Evolutionary conservation across 192 early-diverging fungal genomes (phyloP), one percentile per base, ranked within the genome.

Genomic region (Backusella liffmaniae): DNA sequence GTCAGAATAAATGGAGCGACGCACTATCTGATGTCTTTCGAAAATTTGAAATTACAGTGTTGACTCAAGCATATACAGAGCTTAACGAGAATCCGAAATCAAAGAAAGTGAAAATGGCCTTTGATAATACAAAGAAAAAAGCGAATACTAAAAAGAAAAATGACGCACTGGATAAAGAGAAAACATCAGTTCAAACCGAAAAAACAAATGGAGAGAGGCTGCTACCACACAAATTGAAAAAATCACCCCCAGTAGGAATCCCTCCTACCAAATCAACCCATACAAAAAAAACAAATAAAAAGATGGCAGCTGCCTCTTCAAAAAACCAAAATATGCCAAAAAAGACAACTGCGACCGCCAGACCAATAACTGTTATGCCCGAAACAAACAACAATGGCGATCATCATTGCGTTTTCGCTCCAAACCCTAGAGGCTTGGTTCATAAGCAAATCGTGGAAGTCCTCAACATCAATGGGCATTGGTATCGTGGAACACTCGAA

Each of bases 401-500:
- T 16, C 65, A 77, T 10, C 12, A 67, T 26, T 74, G 29, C 42
- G 76, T 75, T 13, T 79, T 77, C 23, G 62, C 81, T 18, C 71
- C 79, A 4, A 87, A 87, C 53, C 68, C 74, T 18, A 72, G 77
- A 37, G 80, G 83, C 10, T 87, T 85, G 70, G 56, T 81, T 9
- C 73, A 78, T 46, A 37, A 32, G 6, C 83, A 85, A 62, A 39
- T 69, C 0, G 84, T 87, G 0, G 84, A 88, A 73, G 87, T 90
- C 0, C 59, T 82, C 6, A 78, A 80, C 39, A 79, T 81, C 15
- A 84, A 88, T 70, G 84, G 84, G 5, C 72, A 73, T 15, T 90
- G 89, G 89, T 86, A 87, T 44, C 74, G 77, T 30, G 89, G 84
- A 23, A 70, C 72, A 0, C 75, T 87, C 72, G 77, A 83, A 6